Percentiles rank a stretch among this genome's conserved stretches.
Evolutionary conservation across 1,284 basidiomycete species (phyloP).

Genomic region (Trametes sp.): DNA sequence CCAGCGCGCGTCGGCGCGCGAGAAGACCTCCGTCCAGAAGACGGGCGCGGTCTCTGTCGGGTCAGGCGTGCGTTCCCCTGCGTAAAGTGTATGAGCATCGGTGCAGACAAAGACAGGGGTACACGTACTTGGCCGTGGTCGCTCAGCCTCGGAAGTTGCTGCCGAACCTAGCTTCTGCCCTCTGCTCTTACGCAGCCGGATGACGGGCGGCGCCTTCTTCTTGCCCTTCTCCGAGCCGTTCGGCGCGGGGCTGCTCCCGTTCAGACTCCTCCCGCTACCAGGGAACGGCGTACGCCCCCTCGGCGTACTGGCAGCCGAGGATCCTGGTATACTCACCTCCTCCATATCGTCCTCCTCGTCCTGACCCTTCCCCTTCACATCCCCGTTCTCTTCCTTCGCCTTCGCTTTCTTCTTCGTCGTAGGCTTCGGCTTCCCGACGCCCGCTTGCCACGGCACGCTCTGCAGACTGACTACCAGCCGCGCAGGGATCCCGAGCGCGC

Average conservation of each 20-base stretch:
- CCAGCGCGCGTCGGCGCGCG: slow-evolving; percentile 91
- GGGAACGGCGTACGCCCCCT: slow-evolving; percentile 40
- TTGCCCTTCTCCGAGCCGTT: slow-evolving; percentile 60
- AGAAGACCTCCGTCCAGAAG: slow-evolving; percentile 98
- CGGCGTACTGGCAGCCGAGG: slow-evolving; percentile 17
- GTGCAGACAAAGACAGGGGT: neutral
- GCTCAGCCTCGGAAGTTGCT: slow-evolving; percentile 14
- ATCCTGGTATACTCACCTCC: slow-evolving; percentile 43
- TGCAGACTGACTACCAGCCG: slow-evolving; percentile 92
- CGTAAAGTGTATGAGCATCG: neutral
- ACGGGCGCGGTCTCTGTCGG: slow-evolving; percentile 81
- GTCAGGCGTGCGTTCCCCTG: slow-evolving; percentile 49
- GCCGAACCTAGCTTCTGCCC: slow-evolving; percentile 48
- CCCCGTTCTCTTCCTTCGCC: slow-evolving; percentile 41
- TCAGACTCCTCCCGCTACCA: slow-evolving; percentile 50
- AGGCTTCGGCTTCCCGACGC: slow-evolving; percentile 60
- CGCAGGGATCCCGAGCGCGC: slow-evolving; percentile 88
- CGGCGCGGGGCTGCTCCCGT: slow-evolving; percentile 46
- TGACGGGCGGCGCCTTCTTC: slow-evolving; percentile 57
- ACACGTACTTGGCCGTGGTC: slow-evolving; percentile 32
- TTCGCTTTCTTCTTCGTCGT: slow-evolving; percentile 51
- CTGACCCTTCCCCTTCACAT: slow-evolving; percentile 46
- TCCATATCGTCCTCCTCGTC: slow-evolving; percentile 51
- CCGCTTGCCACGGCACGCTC: slow-evolving; percentile 85
- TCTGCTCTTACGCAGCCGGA: slow-evolving; percentile 63